A percentile compares a stretch with the other conserved stretches of the same genome.
These are phyloP conservation scores for Angomonas desouzai DNA, from an alignment of 208 protist genomes.

Conservation along the genomic window DNA sequence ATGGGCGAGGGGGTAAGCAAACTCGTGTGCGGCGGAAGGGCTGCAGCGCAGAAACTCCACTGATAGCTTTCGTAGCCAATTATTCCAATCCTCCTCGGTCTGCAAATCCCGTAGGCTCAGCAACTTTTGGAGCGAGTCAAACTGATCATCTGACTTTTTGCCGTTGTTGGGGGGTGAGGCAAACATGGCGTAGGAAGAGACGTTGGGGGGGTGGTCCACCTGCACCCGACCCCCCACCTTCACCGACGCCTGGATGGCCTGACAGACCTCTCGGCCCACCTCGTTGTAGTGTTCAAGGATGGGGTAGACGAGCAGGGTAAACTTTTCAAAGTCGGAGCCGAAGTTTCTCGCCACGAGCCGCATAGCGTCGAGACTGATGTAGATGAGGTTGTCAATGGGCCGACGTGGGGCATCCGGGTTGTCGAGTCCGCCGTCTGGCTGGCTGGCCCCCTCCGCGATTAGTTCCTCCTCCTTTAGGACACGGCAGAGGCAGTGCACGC, in stretches of 20 bases:
- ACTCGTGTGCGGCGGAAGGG: slow-evolving; percentile 66
- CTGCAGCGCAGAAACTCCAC: slow-evolving; percentile 82
- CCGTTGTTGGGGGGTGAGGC: not conserved
- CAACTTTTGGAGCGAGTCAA: slow-evolving; percentile 48
- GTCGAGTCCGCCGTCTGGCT: not conserved
- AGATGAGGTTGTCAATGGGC: slow-evolving; percentile 27
- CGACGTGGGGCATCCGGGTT: not conserved
- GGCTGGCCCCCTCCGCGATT: slow-evolving; percentile 8
- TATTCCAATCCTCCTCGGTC: slow-evolving; percentile 81
- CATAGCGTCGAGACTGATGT: slow-evolving; percentile 54
- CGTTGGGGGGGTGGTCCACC: slow-evolving; percentile 14
- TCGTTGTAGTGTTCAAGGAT: slow-evolving; percentile 59
- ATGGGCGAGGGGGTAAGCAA: slow-evolving; percentile 72
- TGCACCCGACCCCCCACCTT: slow-evolving; percentile 39
- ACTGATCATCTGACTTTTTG: slow-evolving; percentile 30
- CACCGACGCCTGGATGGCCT: slow-evolving; percentile 29
- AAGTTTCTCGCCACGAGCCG: slow-evolving; percentile 68
- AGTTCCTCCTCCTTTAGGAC: slow-evolving; percentile 65
- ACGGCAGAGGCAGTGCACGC: slow-evolving; percentile 75
- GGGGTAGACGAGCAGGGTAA: slow-evolving; percentile 62
- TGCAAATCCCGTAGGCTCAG: slow-evolving; percentile 50
- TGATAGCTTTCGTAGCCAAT: slow-evolving; percentile 76
- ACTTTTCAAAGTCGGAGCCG: slow-evolving; percentile 81
- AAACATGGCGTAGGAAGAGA: not conserved
- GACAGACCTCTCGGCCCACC: slow-evolving; percentile 41